A percentile compares a stretch with the other conserved stretches of the same genome.
These are phyloP conservation scores for Penicillium diatomitis DNA, from an alignment of 495 filamentous ascomycete genomes.

Conservation along the genomic window DNA sequence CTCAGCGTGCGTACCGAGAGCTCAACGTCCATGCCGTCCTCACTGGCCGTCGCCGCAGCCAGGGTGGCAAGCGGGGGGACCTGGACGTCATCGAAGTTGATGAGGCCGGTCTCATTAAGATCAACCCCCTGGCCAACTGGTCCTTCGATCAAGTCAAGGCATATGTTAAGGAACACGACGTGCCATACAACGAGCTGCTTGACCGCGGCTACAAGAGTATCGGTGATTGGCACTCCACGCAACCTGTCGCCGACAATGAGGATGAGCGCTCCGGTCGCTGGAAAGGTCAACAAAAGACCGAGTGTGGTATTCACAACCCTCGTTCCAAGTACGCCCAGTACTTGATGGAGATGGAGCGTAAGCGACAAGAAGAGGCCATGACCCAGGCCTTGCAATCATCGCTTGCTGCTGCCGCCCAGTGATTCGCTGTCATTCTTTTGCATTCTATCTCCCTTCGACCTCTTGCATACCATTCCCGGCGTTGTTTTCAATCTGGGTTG, in stretches of 20 bases:
- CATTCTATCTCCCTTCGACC: slow-evolving; percentile 2
- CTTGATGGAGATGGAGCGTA: slow-evolving; percentile 61
- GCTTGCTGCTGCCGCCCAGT: slow-evolving; percentile 23
- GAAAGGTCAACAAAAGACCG: slow-evolving; percentile 91
- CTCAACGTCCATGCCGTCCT: slow-evolving; percentile 85
- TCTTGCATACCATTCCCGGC: slow-evolving; percentile 12
- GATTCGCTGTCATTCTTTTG: slow-evolving; percentile 1
- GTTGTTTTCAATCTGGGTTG: slow-evolving; percentile 1
- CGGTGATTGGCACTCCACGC: slow-evolving; percentile 96
- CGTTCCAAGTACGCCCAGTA: slow-evolving; percentile 84
- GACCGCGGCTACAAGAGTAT: slow-evolving; percentile 93
- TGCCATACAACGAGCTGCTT: slow-evolving; percentile 88
- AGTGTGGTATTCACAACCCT: slow-evolving; percentile 98
- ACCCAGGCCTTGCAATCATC: slow-evolving; percentile 35
- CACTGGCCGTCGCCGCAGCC: slow-evolving; percentile 86
- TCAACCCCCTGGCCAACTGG: slow-evolving; percentile 99
- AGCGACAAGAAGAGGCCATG: slow-evolving; percentile 57
- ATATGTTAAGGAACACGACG: slow-evolving; percentile 75
- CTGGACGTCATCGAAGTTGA: slow-evolving; percentile 88
- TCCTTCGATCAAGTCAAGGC: slow-evolving; percentile 77
- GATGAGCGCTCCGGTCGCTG: slow-evolving; percentile 96
- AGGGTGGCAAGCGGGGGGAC: slow-evolving; percentile 86
- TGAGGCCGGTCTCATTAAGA: slow-evolving; percentile 86
- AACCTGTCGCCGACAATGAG: slow-evolving; percentile 79
- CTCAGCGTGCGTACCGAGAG: slow-evolving; percentile 82